Evolutionary conservation across 148 eudicot species (phyloP).

Genomic region (Dysphania ambrosioides): DNA sequence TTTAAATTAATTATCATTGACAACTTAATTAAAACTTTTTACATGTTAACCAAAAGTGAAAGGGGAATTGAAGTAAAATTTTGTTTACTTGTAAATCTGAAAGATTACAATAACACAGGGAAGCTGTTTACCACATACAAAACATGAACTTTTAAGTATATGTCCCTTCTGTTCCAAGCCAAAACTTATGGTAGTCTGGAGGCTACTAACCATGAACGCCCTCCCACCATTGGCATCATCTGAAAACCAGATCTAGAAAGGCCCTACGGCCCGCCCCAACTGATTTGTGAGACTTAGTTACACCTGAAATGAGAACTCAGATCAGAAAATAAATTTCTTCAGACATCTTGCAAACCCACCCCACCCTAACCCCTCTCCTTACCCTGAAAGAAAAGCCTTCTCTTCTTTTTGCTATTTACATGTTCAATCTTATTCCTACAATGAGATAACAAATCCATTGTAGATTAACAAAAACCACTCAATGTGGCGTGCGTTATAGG

Average conservation of each 20-base stretch:
- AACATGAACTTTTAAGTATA: not conserved
- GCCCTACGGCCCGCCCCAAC: slow-evolving; percentile 81
- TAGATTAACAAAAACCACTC: not conserved
- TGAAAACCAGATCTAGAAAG: slow-evolving; percentile 79
- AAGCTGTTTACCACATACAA: slow-evolving; percentile 59
- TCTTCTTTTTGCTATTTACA: not conserved
- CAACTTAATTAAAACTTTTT: too few species aligned
- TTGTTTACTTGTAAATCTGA: not conserved
- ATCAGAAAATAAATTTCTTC: slow-evolving; percentile 1
- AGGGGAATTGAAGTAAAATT: not conserved
- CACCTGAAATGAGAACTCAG: slow-evolving; percentile 46
- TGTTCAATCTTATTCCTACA: not conserved
- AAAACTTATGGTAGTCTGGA: slow-evolving; percentile 63
- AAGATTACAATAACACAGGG: not conserved
- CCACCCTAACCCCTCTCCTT: not conserved
- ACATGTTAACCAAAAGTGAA: not conserved
- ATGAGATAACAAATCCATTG: not conserved
- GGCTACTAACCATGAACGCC: slow-evolving; percentile 82
- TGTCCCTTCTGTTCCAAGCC: not conserved
- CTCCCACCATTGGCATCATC: slow-evolving; percentile 68
- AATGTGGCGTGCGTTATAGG: not conserved
- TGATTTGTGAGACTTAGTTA: slow-evolving; percentile 69
- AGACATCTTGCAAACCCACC: not conserved
- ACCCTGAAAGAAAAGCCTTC: not conserved
- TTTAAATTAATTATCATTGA: too few species aligned